Base-by-base conservation (phyloP, 2,329 filamentous ascomycete genomes). In the Claviceps digitariae region DNA sequence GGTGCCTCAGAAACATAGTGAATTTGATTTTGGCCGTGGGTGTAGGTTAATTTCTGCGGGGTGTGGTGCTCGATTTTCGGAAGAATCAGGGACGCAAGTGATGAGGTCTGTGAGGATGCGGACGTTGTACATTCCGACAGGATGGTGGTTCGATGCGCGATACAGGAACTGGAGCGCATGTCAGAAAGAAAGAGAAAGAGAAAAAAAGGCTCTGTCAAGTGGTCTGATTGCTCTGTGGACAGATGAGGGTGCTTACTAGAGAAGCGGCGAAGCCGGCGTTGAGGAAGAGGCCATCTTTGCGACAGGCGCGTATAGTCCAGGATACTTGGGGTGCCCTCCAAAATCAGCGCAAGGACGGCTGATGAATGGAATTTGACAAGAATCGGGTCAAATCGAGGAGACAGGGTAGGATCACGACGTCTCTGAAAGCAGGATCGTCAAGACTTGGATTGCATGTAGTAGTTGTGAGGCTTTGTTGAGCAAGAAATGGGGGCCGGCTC, bases 1-100 rank as follows among this genome's bases (percentile, higher is more conserved):
- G 89, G 84, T 0, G 89, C 83, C 65, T 93, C 87, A 63, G 90
- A 81, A 65, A 97, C 86, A 76, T 95, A 96, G 77, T 98, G 91
- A 69, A 97, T 93, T 75, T 93, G 89, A 69, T 94, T 84, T 56
- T 84, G 76, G 71, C 90, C 87, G 70, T 96, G 90, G 43, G 89
- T 94, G 74, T 95, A 96, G 52, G 91, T 97, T 59, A 95, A 81
- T 72, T 96, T 96, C 65, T 95, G 83, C 1, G 90, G 77, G 31
- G 78, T 74, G 58, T 76, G 72, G 73, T 98, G 93, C 53, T 79
- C 77, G 75, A 98, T 95, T 69, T 95, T 95, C 55, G 94, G 93
- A 46, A 98, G 88, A 73, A 98, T 90, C 62, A 96, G 77, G 46
- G 90, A 93, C 60, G 91, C 89, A 62, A 97, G 86, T 13, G 86